Conservation (phyloP, 768 basidiomycete species). For the Leccinum fibrillosum region DNA sequence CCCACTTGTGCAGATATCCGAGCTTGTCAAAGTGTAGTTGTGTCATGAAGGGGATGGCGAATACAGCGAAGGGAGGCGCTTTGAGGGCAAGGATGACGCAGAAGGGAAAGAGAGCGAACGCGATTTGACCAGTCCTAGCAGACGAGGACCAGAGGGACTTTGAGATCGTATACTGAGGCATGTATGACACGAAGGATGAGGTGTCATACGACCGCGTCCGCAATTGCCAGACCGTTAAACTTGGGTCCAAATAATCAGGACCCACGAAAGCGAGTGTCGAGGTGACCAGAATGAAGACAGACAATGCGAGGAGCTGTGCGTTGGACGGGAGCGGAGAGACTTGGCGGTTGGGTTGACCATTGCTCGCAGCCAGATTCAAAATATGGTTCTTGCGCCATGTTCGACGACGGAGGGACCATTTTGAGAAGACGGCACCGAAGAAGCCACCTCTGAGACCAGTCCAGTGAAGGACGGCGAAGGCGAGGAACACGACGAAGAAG, state of each 20-base stretch:
- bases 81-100: constrained; percentile 70
- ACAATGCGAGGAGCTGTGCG: constrained; percentile 53
- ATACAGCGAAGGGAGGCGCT: constrained; percentile 66
- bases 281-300: constrained; percentile 41
- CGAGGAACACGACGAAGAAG: constrained; percentile 40
- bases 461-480: constrained; percentile 42
- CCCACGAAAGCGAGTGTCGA: constrained; percentile 54
- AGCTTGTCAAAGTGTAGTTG: constrained; percentile 78
- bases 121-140: constrained; percentile 63
- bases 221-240: constrained; percentile 44
- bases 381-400: constrained; percentile 54
- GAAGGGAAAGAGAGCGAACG: constrained; percentile 70
- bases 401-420: constrained; percentile 54
- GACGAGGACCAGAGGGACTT: constrained; percentile 74
- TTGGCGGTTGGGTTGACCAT: constrained; percentile 35
- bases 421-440: constrained; percentile 52
- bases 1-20: constrained; percentile 66
- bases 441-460: constrained; percentile 39
- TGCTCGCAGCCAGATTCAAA: constrained; percentile 29
- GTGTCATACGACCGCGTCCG: constrained; percentile 24
- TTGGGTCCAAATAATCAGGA: constrained; percentile 64
- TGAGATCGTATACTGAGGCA: constrained; percentile 56
- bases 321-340: constrained; percentile 57
- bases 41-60: constrained; percentile 57
- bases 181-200: constrained; percentile 35